Percentiles rank a stretch among this genome's conserved stretches.
Conservation (phyloP, 257 asterid genomes). For the Solanum ossicruentum region DNA sequence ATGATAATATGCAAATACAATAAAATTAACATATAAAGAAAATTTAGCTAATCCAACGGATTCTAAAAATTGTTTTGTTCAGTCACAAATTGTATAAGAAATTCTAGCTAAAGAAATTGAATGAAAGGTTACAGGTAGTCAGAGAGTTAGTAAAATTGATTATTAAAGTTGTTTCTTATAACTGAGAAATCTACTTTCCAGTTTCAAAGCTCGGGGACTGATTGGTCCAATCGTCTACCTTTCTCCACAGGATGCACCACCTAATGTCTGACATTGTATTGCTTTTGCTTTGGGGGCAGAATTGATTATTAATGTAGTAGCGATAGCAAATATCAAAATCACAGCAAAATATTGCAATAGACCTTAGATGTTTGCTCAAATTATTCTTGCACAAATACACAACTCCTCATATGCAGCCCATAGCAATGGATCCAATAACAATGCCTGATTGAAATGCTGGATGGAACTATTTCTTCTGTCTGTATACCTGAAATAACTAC, state of each 20-base stretch:
- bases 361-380: not conserved
- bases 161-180: not conserved
- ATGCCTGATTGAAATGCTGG: slow-evolving; percentile 87
- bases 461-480: slow-evolving; percentile 79
- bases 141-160: not conserved
- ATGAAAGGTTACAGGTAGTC: not conserved
- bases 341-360: not conserved
- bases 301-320: not conserved
- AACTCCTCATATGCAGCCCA: slow-evolving; percentile 98
- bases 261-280: not conserved
- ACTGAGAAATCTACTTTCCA: not conserved
- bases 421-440: slow-evolving; percentile 78
- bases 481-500: slow-evolving; percentile 55
- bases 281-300: not conserved
- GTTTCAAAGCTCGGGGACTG: not conserved
- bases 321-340: not conserved
- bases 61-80: no score
- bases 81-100: not conserved
- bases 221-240: not conserved
- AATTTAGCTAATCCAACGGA: no score
- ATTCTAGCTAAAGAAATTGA: not conserved
- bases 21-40: no score
- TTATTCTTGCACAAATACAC: slow-evolving; percentile 22
- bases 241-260: not conserved
- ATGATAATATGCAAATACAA: no score